Evolutionary conservation across 352 stramenopile genomes (phyloP).

Genomic region (Phytophthora chlamydospora): DNA sequence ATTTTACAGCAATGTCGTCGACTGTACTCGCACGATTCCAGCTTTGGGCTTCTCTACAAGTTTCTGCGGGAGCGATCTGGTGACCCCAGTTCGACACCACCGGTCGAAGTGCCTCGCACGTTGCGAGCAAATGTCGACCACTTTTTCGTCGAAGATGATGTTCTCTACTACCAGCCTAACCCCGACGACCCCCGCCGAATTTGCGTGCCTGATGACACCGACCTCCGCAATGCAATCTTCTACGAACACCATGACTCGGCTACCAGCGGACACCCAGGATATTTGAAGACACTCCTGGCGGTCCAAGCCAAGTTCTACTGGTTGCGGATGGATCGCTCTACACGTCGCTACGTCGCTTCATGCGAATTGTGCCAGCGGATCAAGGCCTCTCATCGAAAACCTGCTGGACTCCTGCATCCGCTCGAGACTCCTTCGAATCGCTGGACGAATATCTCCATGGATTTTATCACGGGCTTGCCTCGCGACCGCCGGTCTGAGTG

Average conservation of each 20-base stretch:
- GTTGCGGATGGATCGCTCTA: not conserved
- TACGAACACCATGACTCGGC: not conserved
- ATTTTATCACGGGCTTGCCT: not conserved
- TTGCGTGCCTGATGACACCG: not conserved
- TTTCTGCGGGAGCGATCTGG: not conserved
- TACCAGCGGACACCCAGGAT: not conserved
- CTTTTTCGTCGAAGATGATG: not conserved
- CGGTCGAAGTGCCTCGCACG: not conserved
- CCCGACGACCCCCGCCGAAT: not conserved
- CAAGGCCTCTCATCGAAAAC: not conserved
- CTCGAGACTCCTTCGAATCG: not conserved
- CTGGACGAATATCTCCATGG: not conserved
- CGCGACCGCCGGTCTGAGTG: too few relatives aligned
- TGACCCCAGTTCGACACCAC: too few relatives aligned
- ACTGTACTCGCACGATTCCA: not conserved
- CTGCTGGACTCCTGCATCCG: slow-evolving; percentile 1
- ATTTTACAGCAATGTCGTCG: not conserved
- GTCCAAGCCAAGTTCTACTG: not conserved
- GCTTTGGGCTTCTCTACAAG: not conserved
- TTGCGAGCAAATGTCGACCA: not conserved
- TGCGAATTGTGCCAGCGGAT: slow-evolving; percentile 5
- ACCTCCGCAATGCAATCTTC: not conserved
- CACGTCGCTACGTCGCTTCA: not conserved
- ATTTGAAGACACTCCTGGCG: not conserved
- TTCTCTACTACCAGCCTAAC: not conserved